Evolutionary conservation across 345 rosid genomes (phyloP).

Genomic region (Citrus medica): DNA sequence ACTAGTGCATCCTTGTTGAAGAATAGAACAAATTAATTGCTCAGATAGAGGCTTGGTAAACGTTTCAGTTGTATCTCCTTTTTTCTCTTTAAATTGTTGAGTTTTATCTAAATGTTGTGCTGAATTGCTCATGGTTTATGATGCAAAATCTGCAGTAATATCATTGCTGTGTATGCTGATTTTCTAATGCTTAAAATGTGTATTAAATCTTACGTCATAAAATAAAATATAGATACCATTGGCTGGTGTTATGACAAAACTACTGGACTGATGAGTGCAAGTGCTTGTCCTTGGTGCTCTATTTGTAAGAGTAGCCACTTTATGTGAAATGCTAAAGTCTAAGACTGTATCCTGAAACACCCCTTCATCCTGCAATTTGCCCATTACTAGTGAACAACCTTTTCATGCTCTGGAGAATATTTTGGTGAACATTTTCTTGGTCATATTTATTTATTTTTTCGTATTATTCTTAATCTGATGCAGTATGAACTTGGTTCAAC

Average conservation of each 20-base stretch:
- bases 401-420: neutral
- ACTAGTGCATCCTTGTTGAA: conserved; percentile 8
- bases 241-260: neutral
- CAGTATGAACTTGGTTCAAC: conserved; percentile 37
- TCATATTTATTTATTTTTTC: neutral
- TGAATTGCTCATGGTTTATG: neutral
- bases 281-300: neutral
- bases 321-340: neutral
- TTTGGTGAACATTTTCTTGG: neutral
- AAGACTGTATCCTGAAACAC: neutral
- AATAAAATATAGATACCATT: neutral
- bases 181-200: neutral
- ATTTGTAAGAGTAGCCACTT: neutral
- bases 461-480: conserved; percentile 12
- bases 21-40: neutral
- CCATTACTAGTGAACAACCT: neutral
- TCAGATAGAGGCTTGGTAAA: neutral
- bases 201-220: neutral
- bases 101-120: neutral
- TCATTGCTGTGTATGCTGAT: neutral
- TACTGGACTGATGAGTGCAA: neutral
- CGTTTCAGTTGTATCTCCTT: neutral
- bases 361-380: neutral
- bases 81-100: neutral
- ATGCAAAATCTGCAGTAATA: neutral